phyloP scores from a whole-genome alignment of 306 rosid species.

The Clitoria ternatea region DNA sequence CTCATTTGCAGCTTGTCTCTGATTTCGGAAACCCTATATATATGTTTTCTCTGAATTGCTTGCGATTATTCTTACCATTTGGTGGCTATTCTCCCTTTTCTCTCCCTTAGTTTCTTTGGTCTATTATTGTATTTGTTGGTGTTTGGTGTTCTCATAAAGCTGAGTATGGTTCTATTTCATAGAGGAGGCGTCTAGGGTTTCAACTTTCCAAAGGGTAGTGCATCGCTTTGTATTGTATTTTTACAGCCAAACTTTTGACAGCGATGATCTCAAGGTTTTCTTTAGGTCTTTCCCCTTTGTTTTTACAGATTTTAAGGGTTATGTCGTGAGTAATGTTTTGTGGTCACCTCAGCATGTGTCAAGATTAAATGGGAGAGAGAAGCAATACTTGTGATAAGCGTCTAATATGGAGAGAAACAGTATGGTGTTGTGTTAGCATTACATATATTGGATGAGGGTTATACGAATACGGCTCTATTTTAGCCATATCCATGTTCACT shows the following conservation, averaged over 20 bases:
- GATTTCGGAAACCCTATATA: slow-evolving; percentile 5
- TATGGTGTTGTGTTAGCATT: too few relatives aligned
- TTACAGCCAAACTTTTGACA: background rate
- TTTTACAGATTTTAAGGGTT: too few relatives aligned
- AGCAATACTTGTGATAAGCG: too few relatives aligned
- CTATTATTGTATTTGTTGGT: too few relatives aligned
- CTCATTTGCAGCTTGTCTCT: background rate
- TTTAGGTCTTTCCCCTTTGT: too few relatives aligned
- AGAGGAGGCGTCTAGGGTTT: slow-evolving; percentile 28
- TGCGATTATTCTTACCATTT: background rate
- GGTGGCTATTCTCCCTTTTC: background rate
- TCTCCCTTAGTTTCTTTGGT: background rate
- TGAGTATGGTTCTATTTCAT: background rate
- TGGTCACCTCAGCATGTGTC: too few relatives aligned
- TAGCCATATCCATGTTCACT: too few relatives aligned
- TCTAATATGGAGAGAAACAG: too few relatives aligned
- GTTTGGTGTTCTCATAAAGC: background rate
- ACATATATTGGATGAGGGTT: too few relatives aligned
- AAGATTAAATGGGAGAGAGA: too few relatives aligned
- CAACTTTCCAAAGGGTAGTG: background rate
- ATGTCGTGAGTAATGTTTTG: too few relatives aligned
- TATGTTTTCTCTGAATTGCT: background rate
- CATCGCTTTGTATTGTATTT: background rate
- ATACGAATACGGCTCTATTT: too few relatives aligned
- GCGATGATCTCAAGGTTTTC: background rate